Conservation (phyloP, 345 rosid species). For the Dipteronia sinensis region DNA sequence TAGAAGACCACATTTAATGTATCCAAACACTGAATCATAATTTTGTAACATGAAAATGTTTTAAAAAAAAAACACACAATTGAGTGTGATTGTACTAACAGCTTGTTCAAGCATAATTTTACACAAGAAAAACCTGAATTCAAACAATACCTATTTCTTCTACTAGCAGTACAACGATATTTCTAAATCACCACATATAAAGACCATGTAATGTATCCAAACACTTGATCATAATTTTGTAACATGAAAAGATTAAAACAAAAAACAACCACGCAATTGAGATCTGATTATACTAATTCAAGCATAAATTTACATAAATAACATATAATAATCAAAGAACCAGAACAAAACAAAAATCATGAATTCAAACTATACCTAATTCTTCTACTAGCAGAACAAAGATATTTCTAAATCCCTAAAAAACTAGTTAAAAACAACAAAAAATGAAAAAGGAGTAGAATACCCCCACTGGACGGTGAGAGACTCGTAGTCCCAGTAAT, state of each 20-base stretch:
- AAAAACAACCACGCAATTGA: background rate
- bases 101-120: background rate
- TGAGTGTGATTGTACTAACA: background rate
- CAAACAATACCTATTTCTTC: background rate
- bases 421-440: constrained; percentile 1
- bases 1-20: background rate
- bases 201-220: background rate
- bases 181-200: background rate
- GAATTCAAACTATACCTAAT: background rate
- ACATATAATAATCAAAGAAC: no score
- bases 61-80: background rate
- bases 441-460: background rate
- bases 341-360: no score
- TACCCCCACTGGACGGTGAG: constrained; percentile 95
- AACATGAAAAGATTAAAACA: background rate
- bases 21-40: no score
- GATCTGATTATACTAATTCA: background rate
- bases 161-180: background rate
- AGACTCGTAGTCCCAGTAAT: constrained; percentile 71
- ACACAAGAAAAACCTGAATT: background rate
- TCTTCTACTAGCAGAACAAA: background rate
- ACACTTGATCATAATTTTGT: background rate
- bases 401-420: background rate
- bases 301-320: background rate
- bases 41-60: background rate